Evolutionary conservation across 2,329 filamentous ascomycete genomes (phyloP).

Genomic region (Pseudogymnoascus sp.): DNA sequence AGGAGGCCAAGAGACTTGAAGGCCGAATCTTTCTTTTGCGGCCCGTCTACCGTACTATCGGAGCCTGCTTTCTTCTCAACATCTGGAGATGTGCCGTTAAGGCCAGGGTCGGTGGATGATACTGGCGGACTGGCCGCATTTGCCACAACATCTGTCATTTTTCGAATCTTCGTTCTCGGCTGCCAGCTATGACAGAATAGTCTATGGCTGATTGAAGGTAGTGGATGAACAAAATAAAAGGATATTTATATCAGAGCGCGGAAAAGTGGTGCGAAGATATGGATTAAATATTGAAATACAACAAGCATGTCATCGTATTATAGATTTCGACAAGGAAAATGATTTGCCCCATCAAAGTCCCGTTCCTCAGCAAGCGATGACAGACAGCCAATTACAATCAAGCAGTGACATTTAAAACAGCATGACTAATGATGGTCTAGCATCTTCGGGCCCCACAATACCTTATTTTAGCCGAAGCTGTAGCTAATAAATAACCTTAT

Average conservation of each 20-base stretch:
- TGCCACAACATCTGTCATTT: background rate
- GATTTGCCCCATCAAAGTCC: background rate
- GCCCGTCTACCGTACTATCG: background rate
- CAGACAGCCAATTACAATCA: background rate
- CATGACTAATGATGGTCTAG: background rate
- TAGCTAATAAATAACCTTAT: background rate
- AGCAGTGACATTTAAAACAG: background rate
- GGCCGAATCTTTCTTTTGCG: background rate
- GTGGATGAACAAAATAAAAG: background rate
- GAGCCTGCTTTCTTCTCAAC: background rate
- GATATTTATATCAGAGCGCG: background rate
- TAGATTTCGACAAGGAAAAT: too few species aligned
- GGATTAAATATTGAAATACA: background rate
- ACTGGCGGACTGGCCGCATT: background rate
- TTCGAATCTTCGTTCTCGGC: too few species aligned
- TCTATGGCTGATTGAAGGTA: background rate
- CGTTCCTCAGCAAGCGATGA: background rate
- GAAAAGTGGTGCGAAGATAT: background rate
- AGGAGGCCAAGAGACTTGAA: constrained; percentile 35
- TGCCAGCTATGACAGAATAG: background rate
- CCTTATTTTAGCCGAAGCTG: background rate
- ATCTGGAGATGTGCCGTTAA: background rate
- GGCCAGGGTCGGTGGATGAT: background rate
- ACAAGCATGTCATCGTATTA: background rate
- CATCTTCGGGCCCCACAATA: background rate